A percentile compares a stretch with the other conserved stretches of the same genome.
Conservation (phyloP, 2,329 filamentous ascomycete genomes). For the Canariomyces notabilis region DNA sequence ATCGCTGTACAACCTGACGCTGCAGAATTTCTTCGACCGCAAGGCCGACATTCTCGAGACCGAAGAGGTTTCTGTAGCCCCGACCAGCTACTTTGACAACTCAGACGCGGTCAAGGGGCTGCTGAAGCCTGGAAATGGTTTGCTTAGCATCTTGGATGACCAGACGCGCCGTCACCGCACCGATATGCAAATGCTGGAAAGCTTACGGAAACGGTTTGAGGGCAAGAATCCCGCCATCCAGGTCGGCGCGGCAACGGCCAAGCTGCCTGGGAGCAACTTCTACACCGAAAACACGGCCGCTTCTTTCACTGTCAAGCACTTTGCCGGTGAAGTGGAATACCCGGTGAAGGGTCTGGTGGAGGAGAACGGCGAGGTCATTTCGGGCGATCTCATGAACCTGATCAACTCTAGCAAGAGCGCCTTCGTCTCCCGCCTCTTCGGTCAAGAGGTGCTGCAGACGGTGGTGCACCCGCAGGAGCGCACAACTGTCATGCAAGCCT, state of each 20-base stretch:
- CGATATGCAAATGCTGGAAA: constrained; percentile 86
- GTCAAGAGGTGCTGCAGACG: constrained; percentile 90
- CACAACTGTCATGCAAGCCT: constrained; percentile 88
- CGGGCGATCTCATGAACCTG: constrained; percentile 90
- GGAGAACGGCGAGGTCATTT: constrained; percentile 94
- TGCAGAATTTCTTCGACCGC: constrained; percentile 93
- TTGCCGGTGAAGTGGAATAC: constrained; percentile 95
- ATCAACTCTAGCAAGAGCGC: constrained; percentile 82
- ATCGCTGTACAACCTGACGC: constrained; percentile 83
- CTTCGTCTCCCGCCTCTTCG: constrained; percentile 86
- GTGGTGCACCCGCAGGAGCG: constrained; percentile 90
- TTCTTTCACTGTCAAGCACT: constrained; percentile 88
- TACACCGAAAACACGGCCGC: constrained; percentile 74
- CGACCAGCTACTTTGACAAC: constrained; percentile 97
- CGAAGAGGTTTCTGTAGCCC: constrained; percentile 83
- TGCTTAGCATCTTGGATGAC: constrained; percentile 92
- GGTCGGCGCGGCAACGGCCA: constrained; percentile 68
- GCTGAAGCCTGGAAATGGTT: constrained; percentile 85
- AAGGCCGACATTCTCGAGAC: constrained; percentile 91
- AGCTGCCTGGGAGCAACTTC: constrained; percentile 85
- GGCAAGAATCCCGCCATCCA: constrained; percentile 88
- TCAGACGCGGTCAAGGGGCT: constrained; percentile 88
- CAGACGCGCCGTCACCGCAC: constrained; percentile 86
- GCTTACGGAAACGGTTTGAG: constrained; percentile 85
- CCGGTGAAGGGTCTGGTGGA: constrained; percentile 81